Base-by-base conservation (phyloP, 1,139 yeast genomes). In the Saccharomyces pastorianus region DNA sequence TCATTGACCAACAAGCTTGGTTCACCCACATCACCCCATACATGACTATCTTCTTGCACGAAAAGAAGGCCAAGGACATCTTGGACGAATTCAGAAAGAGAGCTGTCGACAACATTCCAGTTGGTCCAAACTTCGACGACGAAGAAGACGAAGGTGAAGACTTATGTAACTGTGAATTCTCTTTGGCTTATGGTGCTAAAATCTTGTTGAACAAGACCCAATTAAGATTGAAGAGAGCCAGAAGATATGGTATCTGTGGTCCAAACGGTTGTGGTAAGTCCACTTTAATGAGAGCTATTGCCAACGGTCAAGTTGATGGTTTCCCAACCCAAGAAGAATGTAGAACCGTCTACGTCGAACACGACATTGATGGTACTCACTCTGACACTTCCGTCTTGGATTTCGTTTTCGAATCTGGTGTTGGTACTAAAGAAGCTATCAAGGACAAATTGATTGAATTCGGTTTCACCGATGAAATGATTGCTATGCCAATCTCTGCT, bases 261-360 rank as follows among this genome's bases (percentile, higher is more conserved):
- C 97, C 98, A 73, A 93, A 93, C 79, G 99, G 99, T 87, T 96
- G 98, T 71, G 99, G 99, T 88, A 93, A 93, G 82, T 93, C 98
- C 66, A 93, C 99, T 68, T 85, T 93, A 77, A 90, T 93, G 98
- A 89, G 97, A 83, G 98, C 99, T 69, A 88, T 93, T 79, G 98
- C 98, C 68, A 91, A 93, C 80, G 98, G 98, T 76, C 98, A 93
- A 83, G 97, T 93, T 72, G 98, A 93, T 75, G 98, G 98, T 77
- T 93, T 93, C 96, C 99, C 99, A 80, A 79, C 95, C 69, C 96
- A 90, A 80, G 96, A 88, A 55, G 97, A 89, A 80, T 89, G 96
- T 80, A 89, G 90, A 83, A 93, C 99, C 68, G 96, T 93, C 71
- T 93, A 91, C 80, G 99, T 93, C 74, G 99, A 93, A 81, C 99